Percentiles rank a stretch among this genome's conserved stretches.
Evolutionary conservation across 345 rosid genomes (phyloP).

Genomic region (Acer yangbiense): DNA sequence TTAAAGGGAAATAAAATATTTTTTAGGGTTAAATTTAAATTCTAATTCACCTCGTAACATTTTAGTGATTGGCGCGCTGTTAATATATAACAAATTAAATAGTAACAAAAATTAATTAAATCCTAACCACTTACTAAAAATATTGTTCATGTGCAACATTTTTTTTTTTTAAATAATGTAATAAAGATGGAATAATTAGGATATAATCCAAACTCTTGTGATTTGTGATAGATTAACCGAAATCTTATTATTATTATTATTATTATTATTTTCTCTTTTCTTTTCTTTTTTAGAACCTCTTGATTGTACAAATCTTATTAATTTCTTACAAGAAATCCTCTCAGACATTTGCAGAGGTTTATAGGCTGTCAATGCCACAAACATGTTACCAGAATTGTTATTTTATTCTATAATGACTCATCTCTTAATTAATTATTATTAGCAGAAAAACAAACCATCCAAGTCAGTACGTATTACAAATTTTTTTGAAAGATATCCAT

Average conservation of each 20-base stretch:
- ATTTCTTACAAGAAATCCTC: not conserved
- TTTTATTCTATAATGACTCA: not conserved
- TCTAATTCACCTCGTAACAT: too few species aligned
- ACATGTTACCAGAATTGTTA: not conserved
- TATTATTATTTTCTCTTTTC: too few species aligned
- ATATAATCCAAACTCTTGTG: not conserved
- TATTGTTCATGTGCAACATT: too few species aligned
- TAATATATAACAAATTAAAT: too few species aligned
- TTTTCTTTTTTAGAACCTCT: not conserved
- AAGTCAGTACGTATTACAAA: not conserved
- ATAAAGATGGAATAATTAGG: not conserved
- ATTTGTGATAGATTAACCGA: too few species aligned
- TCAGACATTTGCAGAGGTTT: not conserved
- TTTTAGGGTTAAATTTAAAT: too few species aligned
- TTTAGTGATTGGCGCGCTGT: too few species aligned
- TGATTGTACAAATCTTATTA: not conserved
- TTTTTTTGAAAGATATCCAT: conserved; percentile 5
- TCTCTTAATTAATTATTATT: not conserved
- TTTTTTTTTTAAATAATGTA: too few species aligned
- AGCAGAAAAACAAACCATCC: not conserved
- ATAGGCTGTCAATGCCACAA: not conserved
- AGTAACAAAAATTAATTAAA: too few species aligned
- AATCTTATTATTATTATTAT: too few species aligned
- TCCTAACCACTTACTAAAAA: too few species aligned
- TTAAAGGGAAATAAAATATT: too few species aligned